Conservation (phyloP, 2,329 filamentous ascomycete genomes). For the Trichoderma simmonsii region DNA sequence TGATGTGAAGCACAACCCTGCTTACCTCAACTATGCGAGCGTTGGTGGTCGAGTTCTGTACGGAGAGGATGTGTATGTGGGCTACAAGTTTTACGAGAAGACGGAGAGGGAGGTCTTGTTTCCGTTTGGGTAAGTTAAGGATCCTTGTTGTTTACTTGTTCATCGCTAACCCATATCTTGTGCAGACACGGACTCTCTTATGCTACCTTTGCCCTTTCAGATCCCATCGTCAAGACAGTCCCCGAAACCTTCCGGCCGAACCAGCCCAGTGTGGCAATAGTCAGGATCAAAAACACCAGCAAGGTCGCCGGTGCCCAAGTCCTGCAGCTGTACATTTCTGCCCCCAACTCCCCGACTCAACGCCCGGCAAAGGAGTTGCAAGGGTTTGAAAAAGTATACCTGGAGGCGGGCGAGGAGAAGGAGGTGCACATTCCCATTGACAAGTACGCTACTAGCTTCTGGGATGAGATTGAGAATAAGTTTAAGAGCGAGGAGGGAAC, state of each 20-base stretch:
- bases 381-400: neutral
- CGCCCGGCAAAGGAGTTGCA: neutral
- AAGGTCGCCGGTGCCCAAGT: neutral
- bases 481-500: neutral
- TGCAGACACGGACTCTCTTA: neutral
- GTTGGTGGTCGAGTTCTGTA: neutral
- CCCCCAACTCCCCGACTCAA: neutral
- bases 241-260: neutral
- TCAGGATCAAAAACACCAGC: neutral
- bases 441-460: neutral
- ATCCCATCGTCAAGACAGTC: neutral
- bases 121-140: neutral
- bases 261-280: neutral
- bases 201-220: neutral
- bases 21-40: constrained; percentile 5
- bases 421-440: neutral
- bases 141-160: too few species aligned
- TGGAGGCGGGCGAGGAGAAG: neutral
- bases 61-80: constrained; percentile 1
- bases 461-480: constrained; percentile 10
- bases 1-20: neutral
- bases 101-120: neutral
- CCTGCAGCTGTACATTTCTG: neutral
- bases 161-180: neutral
- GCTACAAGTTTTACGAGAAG: constrained; percentile 4